Base-by-base conservation (phyloP, 257 asterid genomes). In the Mentha longifolia region DNA sequence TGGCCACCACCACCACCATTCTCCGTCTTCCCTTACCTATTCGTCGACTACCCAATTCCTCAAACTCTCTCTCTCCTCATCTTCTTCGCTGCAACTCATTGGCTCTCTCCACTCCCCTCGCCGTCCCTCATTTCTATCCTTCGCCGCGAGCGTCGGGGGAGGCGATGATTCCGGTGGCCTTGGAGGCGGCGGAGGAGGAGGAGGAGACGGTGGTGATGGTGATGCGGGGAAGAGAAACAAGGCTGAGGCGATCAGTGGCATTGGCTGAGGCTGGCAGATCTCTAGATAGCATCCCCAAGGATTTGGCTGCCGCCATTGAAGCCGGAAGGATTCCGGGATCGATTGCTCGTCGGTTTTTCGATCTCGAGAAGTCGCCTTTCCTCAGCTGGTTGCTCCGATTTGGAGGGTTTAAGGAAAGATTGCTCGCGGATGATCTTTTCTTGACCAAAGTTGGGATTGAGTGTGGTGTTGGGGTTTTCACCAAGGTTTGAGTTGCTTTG, bases 391-490 rank as follows among this genome's bases (percentile, higher is more conserved):
- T 93, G 86, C 89, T 93, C 56, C 72, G 55, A 33, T 91, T 93
- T 61, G 92, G 89, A 35, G 98, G 97, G 45, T 93, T 93, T 59
- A 93, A 87, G 83, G 98, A 93, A 60, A 85, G 98, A 72, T 77
- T 93, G 84, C 85, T 93, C 16, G 98, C 95, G 2, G 98, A 91
- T 79, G 98, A 93, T 84, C 95, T 93, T 39, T 93, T 93, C 91
- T 74, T 93, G 87, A 89, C 98, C 70, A 93, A 93, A 83, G 97
- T 93, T 80, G 98, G 75, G n/a, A 93, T 91, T 62, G 98, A 93
- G 70, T 93, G 98, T 74, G 98, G 98, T 49, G 93, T 93, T 74
- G 98, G 97, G 61, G 74, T 91, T 78, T 93, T 93, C 61, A 93
- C 97, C 37, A 93, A 93, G 97, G 97, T 91, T 59, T 35, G 39